Evolutionary conservation across 2,329 filamentous ascomycete genomes (phyloP).

Genomic region (Colletotrichum sp.): DNA sequence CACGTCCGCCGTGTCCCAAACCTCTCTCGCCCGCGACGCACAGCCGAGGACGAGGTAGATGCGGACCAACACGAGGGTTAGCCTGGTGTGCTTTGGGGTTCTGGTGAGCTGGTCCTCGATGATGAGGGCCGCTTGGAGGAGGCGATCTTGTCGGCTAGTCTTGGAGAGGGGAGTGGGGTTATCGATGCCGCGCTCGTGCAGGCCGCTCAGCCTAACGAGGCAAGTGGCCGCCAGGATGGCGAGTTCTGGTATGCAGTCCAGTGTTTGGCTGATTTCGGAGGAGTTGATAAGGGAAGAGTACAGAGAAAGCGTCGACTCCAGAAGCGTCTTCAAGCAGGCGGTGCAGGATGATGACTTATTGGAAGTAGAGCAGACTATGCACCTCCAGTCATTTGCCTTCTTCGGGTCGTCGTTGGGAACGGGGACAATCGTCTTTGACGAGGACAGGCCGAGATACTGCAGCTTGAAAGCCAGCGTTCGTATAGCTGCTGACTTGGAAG

Average conservation of each 20-base stretch:
- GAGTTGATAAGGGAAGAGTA: conserved; percentile 14
- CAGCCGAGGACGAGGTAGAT: conserved; percentile 58
- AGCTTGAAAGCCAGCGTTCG: conserved; percentile 45
- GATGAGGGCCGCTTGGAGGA: conserved; percentile 55
- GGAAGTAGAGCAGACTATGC: neutral
- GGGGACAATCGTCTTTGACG: conserved; percentile 31
- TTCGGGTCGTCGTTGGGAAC: conserved; percentile 24
- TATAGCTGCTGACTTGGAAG: conserved; percentile 28
- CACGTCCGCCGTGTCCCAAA: conserved; percentile 58
- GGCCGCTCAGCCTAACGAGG: conserved; percentile 29
- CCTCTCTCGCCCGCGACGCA: conserved; percentile 47
- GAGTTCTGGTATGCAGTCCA: conserved; percentile 34
- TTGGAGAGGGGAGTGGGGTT: neutral
- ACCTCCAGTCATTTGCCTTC: conserved; percentile 23
- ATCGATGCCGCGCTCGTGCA: neutral
- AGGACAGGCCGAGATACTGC: conserved; percentile 49
- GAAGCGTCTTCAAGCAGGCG: neutral
- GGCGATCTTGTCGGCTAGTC: conserved; percentile 25
- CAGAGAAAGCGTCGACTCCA: conserved; percentile 16
- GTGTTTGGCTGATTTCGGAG: neutral
- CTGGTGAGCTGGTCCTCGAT: conserved; percentile 54
- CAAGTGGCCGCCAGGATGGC: conserved; percentile 39
- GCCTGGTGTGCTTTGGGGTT: conserved; percentile 49
- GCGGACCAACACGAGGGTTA: conserved; percentile 56
- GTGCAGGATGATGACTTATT: neutral